phyloP scores from a whole-genome alignment of 2,329 filamentous ascomycete species.

The Tolypocladium pustulatum region DNA sequence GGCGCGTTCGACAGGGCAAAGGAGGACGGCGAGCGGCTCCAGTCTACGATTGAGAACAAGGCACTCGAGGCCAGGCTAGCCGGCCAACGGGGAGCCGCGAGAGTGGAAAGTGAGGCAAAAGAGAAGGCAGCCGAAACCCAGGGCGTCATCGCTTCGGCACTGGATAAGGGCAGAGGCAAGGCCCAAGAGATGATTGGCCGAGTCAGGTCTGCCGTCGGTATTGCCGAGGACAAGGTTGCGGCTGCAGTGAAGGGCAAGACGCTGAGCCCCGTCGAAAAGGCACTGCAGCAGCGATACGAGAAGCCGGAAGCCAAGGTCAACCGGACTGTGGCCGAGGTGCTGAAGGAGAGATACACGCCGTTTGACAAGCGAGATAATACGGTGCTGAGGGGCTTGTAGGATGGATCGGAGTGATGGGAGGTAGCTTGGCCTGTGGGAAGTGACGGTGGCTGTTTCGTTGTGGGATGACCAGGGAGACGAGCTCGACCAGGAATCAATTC shows the following conservation, averaged over 20 bases:
- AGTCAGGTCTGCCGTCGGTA: slow-evolving; percentile 23
- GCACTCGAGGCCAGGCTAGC: slow-evolving; percentile 15
- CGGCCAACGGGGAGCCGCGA: slow-evolving; percentile 12
- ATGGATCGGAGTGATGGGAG: not conserved
- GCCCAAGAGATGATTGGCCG: slow-evolving; percentile 27
- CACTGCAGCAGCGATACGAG: slow-evolving; percentile 41
- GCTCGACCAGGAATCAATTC: not conserved
- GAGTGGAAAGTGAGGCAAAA: slow-evolving; percentile 10
- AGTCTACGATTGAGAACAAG: slow-evolving; percentile 14
- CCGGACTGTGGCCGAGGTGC: slow-evolving; percentile 40
- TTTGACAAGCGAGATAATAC: slow-evolving; percentile 35
- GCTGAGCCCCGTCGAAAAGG: slow-evolving; percentile 33
- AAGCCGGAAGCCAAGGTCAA: slow-evolving; percentile 25
- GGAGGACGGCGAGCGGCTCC: slow-evolving; percentile 15
- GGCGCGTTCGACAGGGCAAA: slow-evolving; percentile 21
- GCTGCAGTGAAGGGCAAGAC: slow-evolving; percentile 11
- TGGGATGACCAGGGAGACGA: not conserved
- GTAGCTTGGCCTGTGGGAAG: not conserved
- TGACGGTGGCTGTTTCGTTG: not conserved
- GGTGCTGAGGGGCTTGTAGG: slow-evolving; percentile 28
- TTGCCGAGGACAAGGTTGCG: slow-evolving; percentile 25
- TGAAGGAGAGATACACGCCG: slow-evolving; percentile 44
- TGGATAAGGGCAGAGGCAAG: slow-evolving; percentile 30
- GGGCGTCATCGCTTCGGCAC: slow-evolving; percentile 24
- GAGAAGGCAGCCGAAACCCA: slow-evolving; percentile 23